Base-by-base conservation (phyloP, 2,329 filamentous ascomycete species). In the Aschersonia sp. region DNA sequence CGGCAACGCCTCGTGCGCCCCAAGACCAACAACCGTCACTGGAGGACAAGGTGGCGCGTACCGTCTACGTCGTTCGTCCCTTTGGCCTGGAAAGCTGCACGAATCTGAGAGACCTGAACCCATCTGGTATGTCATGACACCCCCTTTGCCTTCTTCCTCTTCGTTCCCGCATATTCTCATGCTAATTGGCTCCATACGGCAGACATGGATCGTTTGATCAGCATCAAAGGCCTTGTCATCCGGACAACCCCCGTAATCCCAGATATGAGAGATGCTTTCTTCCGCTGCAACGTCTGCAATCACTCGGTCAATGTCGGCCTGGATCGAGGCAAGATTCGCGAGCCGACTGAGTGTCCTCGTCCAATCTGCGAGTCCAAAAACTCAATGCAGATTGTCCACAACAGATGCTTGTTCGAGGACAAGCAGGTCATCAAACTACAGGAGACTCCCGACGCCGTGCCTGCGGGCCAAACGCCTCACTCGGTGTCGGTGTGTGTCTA, bases 391-490 rank as follows among this genome's bases (percentile, higher is more conserved):
- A 94, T 98, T 55, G 77, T 97, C 28, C 92, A 98, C 71, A 98
- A 98, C 65, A 83, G 92, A 51, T 97, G 89, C 56, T 78, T 79
- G 6, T 98, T 98, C 59, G 84, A 89, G 48, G 92, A 98, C 64
- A 98, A 98, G 71, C 92, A 98, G 63, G 88, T 98, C 51, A 95
- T 98, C 68, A 98, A 98, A 65, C 74, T 98, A 41, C 92, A 98
- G 66, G 92, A 98, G 66, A 98, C 92, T 0, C 92, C 92, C 0
- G 92, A 98, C 64, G 87, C 81, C 40, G 85, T 98, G 20, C 92
- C 92, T 45, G 85, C 95, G 54, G 92, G 92, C 20, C 92, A 98
- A 67, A 98, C 92, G 28, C 92, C 92, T 10, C 92, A 98, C 65
- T 95, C 91, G 0, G 92, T 98, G 30, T 96, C 91, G 0, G 79